These are phyloP conservation scores for Mortierella polycephala DNA, from an alignment of 371 early-diverging fungal species.

Conservation along the genomic window DNA sequence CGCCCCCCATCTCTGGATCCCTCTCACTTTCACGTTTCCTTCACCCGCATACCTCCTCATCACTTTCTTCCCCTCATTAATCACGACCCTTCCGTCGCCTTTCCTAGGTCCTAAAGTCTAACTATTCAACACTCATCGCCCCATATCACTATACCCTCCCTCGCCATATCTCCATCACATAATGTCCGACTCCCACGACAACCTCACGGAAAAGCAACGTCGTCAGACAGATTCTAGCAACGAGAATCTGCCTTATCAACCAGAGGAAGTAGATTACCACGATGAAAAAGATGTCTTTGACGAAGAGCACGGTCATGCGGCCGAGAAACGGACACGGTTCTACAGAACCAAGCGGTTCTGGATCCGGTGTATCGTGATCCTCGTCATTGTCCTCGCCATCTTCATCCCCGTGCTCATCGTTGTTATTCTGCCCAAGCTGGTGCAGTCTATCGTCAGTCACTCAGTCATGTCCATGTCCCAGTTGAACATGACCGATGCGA, in stretches of 20 bases:
- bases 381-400: constrained; percentile 60
- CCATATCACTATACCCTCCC: neutral
- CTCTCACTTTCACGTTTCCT: neutral
- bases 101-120: too few species aligned
- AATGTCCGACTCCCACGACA: constrained; percentile 32
- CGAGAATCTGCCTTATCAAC: constrained; percentile 28
- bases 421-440: constrained; percentile 66
- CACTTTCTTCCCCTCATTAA: neutral
- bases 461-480: constrained; percentile 62
- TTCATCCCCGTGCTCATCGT: constrained; percentile 60
- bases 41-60: neutral
- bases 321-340: constrained; percentile 49
- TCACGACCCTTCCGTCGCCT: neutral
- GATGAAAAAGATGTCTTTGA: constrained; percentile 28
- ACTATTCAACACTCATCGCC: neutral
- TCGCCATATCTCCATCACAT: constrained; percentile 6
- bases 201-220: constrained; percentile 29
- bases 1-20: constrained; percentile 9
- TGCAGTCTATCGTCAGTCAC: constrained; percentile 64
- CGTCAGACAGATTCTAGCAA: constrained; percentile 1
- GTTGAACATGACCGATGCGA: constrained; percentile 62
- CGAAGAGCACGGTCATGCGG: constrained; percentile 30
- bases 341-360: constrained; percentile 67
- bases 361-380: constrained; percentile 61
- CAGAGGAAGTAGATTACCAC: constrained; percentile 34